These are phyloP conservation scores for Asterionellopsis glacialis DNA, from an alignment of 108 stramenopile genomes.

Conservation along the genomic window DNA sequence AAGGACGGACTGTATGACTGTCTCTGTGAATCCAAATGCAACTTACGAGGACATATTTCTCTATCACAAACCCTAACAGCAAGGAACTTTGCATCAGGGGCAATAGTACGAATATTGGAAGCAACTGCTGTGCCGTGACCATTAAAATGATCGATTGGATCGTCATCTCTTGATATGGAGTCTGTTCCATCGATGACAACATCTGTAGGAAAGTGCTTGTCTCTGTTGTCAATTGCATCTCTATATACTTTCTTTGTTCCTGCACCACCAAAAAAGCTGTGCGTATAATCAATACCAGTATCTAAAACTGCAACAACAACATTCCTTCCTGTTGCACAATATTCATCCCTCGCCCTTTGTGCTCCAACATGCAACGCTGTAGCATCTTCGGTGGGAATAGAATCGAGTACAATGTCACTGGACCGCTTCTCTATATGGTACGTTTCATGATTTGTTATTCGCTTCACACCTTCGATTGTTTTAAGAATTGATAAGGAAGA, in stretches of 20 bases:
- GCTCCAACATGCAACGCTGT: neutral
- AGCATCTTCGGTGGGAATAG: no score
- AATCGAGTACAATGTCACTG: no score
- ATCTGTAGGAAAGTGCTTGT: conserved; percentile 19
- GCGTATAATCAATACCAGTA: conserved; percentile 31
- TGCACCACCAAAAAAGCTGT: conserved; percentile 15
- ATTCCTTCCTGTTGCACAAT: conserved; percentile 15
- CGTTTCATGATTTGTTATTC: no score
- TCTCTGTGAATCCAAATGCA: no score
- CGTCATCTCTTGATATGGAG: neutral
- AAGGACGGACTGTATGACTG: no score
- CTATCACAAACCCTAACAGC: conserved; percentile 15
- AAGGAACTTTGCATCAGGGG: conserved; percentile 16
- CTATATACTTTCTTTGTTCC: conserved; percentile 8
- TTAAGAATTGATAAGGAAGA: no score
- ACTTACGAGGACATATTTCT: conserved; percentile 15
- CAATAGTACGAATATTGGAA: conserved; percentile 15
- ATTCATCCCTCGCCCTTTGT: neutral
- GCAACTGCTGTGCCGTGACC: conserved; percentile 28
- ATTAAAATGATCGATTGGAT: conserved; percentile 18
- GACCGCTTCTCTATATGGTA: no score
- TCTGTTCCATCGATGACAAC: conserved; percentile 16
- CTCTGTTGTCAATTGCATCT: neutral
- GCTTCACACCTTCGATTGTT: no score
- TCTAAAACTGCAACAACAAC: conserved; percentile 22